phyloP scores from a whole-genome alignment of 495 filamentous ascomycete species.

The Trichoderma virens region DNA sequence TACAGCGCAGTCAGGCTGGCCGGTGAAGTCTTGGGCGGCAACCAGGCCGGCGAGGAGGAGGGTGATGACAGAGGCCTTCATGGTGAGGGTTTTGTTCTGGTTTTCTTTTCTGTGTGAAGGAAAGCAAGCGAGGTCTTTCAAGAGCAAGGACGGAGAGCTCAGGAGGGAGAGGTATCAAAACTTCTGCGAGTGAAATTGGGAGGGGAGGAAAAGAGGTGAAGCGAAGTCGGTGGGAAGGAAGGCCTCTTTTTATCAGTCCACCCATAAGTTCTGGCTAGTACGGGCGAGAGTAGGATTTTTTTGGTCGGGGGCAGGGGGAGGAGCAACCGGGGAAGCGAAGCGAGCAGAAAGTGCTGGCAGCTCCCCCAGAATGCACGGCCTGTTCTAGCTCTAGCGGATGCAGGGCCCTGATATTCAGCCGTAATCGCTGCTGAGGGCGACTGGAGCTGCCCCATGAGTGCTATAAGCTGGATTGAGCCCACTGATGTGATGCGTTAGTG shows the following conservation, averaged over 20 bases:
- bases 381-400: background rate
- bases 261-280: background rate
- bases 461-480: too few species aligned
- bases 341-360: background rate
- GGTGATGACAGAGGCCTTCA: constrained; percentile 23
- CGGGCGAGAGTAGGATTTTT: background rate
- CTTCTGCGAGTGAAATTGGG: background rate
- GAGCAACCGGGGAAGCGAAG: background rate
- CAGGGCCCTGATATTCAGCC: background rate
- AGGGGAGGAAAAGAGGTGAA: background rate
- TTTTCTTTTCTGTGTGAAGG: constrained; percentile 5
- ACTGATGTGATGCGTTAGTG: too few species aligned
- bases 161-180: background rate
- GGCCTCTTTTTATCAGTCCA: background rate
- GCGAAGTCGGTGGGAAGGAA: background rate
- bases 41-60: constrained; percentile 16
- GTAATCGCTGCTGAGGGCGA: background rate
- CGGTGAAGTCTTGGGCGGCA: constrained; percentile 25
- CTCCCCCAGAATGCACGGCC: background rate
- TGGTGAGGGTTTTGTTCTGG: constrained; percentile 10
- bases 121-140: background rate
- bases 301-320: background rate
- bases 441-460: too few species aligned
- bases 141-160: background rate
- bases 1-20: constrained; percentile 31